Percentiles rank a stretch among this genome's conserved stretches.
Conservation (phyloP, 192 early-diverging fungal genomes). For the Endogone sp. region DNA sequence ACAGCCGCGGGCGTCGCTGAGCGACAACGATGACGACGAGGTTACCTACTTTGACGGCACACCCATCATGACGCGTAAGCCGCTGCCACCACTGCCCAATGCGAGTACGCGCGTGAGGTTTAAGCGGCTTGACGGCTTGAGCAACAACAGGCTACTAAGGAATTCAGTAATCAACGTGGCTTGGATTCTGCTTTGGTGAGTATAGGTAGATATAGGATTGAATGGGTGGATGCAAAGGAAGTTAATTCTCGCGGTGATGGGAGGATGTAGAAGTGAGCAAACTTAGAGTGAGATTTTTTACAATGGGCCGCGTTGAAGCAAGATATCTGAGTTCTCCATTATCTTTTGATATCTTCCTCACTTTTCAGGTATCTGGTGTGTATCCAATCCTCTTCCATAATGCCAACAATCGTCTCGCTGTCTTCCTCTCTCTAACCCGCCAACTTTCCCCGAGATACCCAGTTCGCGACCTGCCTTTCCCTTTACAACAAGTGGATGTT, state of each 20-base stretch:
- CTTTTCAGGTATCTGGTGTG: neutral
- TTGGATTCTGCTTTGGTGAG: neutral
- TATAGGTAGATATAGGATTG: neutral
- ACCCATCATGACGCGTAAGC: neutral
- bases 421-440: neutral
- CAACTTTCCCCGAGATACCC: neutral
- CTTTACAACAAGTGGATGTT: conserved; percentile 97
- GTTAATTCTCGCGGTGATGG: neutral
- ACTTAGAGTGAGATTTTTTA: no score
- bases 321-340: no score
- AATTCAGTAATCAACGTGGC: neutral
- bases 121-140: neutral
- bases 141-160: neutral
- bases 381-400: neutral
- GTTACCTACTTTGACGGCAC: neutral
- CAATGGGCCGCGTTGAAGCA: no score
- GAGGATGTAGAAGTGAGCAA: no score
- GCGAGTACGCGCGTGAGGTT: neutral
- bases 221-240: neutral
- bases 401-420: no score
- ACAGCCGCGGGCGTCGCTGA: neutral
- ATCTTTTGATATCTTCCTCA: neutral
- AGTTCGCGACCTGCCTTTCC: conserved; percentile 65
- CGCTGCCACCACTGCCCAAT: neutral
- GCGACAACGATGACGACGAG: neutral